These are phyloP conservation scores for Camelina neglecta DNA, from an alignment of 345 rosid species.

Conservation along the genomic window DNA sequence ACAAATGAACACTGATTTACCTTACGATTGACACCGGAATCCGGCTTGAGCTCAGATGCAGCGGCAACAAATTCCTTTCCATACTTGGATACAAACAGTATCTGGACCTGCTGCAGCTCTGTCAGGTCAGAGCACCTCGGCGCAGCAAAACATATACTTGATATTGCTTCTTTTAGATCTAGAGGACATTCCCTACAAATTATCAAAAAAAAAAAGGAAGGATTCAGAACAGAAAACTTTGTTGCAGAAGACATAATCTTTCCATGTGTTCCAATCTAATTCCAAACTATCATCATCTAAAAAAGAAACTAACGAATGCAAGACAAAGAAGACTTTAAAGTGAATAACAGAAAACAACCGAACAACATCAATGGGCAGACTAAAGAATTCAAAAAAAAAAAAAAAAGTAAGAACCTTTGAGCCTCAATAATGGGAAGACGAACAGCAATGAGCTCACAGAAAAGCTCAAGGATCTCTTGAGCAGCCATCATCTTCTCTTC, in stretches of 20 bases:
- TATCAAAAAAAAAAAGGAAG: neutral
- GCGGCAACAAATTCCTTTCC: slow-evolving; percentile 92
- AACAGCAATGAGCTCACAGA: slow-evolving; percentile 81
- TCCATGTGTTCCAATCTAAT: neutral
- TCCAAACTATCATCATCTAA: neutral
- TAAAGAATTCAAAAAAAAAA: neutral
- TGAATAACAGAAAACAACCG: neutral
- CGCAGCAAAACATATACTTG: slow-evolving; percentile 94
- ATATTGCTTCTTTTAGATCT: slow-evolving; percentile 94
- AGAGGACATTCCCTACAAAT: slow-evolving; percentile 91
- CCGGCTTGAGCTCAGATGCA: slow-evolving; percentile 92
- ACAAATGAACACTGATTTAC: slow-evolving; percentile 41
- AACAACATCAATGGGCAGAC: neutral
- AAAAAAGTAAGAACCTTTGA: slow-evolving; percentile 63
- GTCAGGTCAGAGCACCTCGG: slow-evolving; percentile 96
- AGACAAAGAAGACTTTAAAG: neutral
- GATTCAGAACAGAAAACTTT: neutral
- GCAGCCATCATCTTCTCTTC: slow-evolving; percentile 99
- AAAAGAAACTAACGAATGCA: neutral
- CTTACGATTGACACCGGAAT: slow-evolving; percentile 98
- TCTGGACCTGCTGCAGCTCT: slow-evolving; percentile 91
- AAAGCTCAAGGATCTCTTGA: slow-evolving; percentile 93
- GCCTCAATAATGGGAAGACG: slow-evolving; percentile 95
- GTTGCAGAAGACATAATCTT: slow-evolving; percentile 1
- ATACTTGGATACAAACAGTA: slow-evolving; percentile 78